Conservation (phyloP, 495 filamentous ascomycete genomes). For the Podospora bellae-mahoneyi region DNA sequence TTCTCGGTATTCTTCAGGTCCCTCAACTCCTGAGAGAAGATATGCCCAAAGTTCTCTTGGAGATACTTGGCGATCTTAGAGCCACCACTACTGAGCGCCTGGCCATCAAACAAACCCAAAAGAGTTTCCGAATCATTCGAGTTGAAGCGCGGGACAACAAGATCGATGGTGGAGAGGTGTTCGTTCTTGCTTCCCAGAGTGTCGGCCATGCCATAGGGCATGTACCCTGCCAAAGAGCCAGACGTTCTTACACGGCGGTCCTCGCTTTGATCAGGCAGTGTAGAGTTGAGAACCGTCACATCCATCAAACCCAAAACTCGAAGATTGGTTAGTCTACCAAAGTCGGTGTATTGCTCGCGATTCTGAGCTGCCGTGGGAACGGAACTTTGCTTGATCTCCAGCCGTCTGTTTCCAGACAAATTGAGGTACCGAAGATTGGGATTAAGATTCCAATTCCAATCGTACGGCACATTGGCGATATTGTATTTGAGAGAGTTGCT, state of each 20-base stretch:
- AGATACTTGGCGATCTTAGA: constrained; percentile 95
- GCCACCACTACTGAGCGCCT: constrained; percentile 75
- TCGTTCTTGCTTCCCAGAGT: constrained; percentile 80
- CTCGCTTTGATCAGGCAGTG: constrained; percentile 89
- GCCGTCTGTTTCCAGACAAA: constrained; percentile 90
- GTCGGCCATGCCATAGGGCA: constrained; percentile 98
- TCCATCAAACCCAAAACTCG: constrained; percentile 94
- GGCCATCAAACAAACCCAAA: constrained; percentile 92
- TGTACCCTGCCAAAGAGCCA: constrained; percentile 79
- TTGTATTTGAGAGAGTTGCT: constrained; percentile 99
- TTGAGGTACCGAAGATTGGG: constrained; percentile 92
- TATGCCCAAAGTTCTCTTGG: constrained; percentile 86
- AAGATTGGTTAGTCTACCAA: constrained; percentile 79
- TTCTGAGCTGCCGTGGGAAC: constrained; percentile 47
- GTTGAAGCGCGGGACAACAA: constrained; percentile 89
- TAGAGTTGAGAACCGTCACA: constrained; percentile 83
- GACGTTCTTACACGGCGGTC: constrained; percentile 94
- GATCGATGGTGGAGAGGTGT: constrained; percentile 94
- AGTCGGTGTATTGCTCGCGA: constrained; percentile 82
- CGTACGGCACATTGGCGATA: constrained; percentile 97
- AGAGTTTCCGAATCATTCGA: constrained; percentile 88
- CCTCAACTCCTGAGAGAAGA: constrained; percentile 78
- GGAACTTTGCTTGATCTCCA: constrained; percentile 87
- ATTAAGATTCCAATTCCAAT: constrained; percentile 99
- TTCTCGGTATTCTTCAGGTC: constrained; percentile 64